phyloP scores from a whole-genome alignment of 2,329 filamentous ascomycete genomes.

The Fusarium hainanense region DNA sequence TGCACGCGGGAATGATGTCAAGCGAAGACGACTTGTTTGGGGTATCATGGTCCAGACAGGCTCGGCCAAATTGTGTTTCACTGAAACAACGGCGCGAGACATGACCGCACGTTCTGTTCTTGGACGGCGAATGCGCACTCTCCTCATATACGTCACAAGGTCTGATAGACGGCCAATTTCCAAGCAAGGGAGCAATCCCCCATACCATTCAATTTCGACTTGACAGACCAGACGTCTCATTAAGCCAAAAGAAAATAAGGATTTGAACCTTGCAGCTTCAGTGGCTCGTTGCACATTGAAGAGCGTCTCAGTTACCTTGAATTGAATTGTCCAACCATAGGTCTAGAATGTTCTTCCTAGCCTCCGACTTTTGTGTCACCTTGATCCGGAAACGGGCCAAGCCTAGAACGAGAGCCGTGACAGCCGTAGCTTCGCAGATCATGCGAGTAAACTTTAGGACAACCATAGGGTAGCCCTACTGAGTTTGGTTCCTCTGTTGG shows the following conservation, averaged over 20 bases:
- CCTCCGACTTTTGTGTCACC: constrained; percentile 17
- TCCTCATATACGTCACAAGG: constrained; percentile 29
- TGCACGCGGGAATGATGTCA: constrained; percentile 26
- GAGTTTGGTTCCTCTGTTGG: neutral
- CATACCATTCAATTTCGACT: constrained; percentile 4
- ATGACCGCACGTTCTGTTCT: constrained; percentile 38
- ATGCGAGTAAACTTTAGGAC: constrained; percentile 3
- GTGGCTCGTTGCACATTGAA: constrained; percentile 8
- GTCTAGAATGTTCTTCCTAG: constrained; percentile 18
- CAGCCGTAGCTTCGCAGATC: constrained; percentile 25
- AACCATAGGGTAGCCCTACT: neutral
- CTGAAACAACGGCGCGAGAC: constrained; percentile 37
- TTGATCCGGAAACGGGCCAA: constrained; percentile 22
- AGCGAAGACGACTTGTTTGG: constrained; percentile 7
- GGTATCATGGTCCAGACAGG: constrained; percentile 11
- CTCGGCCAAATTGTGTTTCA: constrained; percentile 19
- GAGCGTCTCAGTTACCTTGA: neutral
- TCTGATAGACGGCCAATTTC: constrained; percentile 16
- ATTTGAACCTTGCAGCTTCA: neutral
- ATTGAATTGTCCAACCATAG: constrained; percentile 26
- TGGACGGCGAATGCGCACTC: constrained; percentile 7
- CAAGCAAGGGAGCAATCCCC: constrained; percentile 21
- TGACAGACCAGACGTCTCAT: neutral
- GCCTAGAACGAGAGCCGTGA: constrained; percentile 16
- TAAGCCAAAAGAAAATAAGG: constrained; percentile 3